phyloP scores from a whole-genome alignment of 495 filamentous ascomycete genomes.

The Lasiosphaeria hispida region DNA sequence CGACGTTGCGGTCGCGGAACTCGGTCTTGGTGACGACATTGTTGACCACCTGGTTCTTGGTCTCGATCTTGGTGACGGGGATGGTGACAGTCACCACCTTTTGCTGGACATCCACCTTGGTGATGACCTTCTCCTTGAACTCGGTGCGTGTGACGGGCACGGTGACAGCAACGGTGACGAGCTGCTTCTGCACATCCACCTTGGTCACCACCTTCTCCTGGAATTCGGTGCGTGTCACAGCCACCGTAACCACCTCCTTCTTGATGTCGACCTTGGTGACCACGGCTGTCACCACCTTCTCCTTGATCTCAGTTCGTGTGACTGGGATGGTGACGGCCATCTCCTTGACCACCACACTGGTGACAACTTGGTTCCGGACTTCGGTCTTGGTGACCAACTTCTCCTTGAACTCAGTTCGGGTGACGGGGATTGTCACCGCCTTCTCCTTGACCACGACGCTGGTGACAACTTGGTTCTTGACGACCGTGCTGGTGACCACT shows the following conservation, averaged over 20 bases:
- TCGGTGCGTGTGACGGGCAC: not conserved
- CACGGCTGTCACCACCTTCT: not conserved
- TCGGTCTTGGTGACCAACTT: not conserved
- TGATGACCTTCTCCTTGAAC: not conserved
- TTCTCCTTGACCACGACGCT: not conserved
- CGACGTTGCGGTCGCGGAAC: conserved; percentile 1
- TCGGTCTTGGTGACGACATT: conserved; percentile 1
- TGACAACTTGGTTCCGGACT: not conserved
- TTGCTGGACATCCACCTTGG: conserved; percentile 6
- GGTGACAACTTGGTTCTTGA: conserved; percentile 1
- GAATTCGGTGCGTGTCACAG: not conserved
- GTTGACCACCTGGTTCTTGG: not conserved
- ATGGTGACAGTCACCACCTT: conserved; percentile 7
- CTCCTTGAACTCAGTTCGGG: conserved; percentile 4
- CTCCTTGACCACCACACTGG: not conserved
- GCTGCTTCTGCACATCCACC: conserved; percentile 3
- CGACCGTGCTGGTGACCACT: conserved; percentile 8
- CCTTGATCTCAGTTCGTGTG: not conserved
- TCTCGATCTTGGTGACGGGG: not conserved
- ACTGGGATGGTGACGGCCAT: not conserved
- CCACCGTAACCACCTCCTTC: not conserved
- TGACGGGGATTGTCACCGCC: not conserved
- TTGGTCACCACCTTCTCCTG: conserved; percentile 3
- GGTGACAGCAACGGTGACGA: conserved; percentile 10
- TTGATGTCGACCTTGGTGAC: conserved; percentile 3